Conservation (phyloP, 164 flowering plant species). For the Magnolia sinica region DNA sequence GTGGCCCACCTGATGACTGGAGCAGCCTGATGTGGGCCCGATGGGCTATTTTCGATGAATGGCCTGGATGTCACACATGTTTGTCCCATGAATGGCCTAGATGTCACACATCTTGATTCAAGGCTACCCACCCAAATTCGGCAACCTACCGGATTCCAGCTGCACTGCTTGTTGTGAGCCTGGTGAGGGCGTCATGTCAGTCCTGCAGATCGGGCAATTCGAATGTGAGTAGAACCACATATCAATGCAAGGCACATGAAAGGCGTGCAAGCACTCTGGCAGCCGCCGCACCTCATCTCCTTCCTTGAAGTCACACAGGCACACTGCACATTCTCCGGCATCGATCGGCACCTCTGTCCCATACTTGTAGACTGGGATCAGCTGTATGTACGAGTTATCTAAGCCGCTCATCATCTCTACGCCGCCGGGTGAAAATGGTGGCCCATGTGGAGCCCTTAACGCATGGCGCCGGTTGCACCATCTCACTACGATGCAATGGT, state of each 20-base stretch:
- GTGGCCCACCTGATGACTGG: no score
- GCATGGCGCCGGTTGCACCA: conserved; percentile 14
- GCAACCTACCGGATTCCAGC: background rate
- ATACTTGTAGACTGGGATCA: conserved; percentile 6
- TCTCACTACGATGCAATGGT: conserved; percentile 26
- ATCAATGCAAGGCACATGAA: conserved; percentile 60
- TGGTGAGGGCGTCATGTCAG: conserved; percentile 24
- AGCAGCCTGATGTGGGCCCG: no score
- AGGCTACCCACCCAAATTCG: background rate
- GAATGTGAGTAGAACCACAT: conserved; percentile 75
- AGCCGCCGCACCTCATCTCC: conserved; percentile 45
- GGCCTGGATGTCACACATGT: no score
- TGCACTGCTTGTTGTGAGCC: background rate
- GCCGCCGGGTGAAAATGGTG: background rate
- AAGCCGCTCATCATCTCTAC: conserved; percentile 4
- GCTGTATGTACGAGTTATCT: conserved; percentile 4
- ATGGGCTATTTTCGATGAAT: no score
- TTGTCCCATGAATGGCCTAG: no score
- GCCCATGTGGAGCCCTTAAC: background rate
- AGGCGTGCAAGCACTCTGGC: conserved; percentile 53
- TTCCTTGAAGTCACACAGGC: conserved; percentile 38
- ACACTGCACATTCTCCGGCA: conserved; percentile 11
- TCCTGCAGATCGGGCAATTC: conserved; percentile 66
- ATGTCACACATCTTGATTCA: no score
- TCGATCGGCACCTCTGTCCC: conserved; percentile 35